Base-by-base conservation (phyloP, 2,329 filamentous ascomycete genomes). In the Chaetoscypha palmicola region DNA sequence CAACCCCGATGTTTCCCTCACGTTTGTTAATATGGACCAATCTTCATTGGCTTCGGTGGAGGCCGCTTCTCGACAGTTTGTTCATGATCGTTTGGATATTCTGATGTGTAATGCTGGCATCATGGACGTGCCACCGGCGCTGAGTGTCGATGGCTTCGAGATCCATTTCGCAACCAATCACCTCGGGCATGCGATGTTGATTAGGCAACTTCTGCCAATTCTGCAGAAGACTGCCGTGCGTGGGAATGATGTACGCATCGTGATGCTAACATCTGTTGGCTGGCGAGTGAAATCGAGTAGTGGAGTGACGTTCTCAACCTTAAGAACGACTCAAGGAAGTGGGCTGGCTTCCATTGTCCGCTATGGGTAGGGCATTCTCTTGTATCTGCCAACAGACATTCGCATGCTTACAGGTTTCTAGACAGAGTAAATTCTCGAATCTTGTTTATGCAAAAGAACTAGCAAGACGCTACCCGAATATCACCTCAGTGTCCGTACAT, bases 371-470 rank as follows among this genome's bases (percentile, higher is more conserved):
- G 32, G 7, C 20, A 12, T 10, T 31, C 22, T 24, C 10, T 14
- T 31, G 22, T 30, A 11, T 20, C n/a, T n/a, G n/a, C n/a, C n/a
- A 17, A 7, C 16, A 28, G 20, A 3, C 1, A n/a, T 14, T 8
- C n/a, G 11, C 12, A n/a, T 24, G 5, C n/a, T 33, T 20, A 32
- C 3, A 19, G 7, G 24, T 12, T n/a, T 28, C 24, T 49, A 70
- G 67, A 0, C 67, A 72, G 47, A 66, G 63, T 45, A 75, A 74
- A 55, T 55, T 74, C 3, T 71, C 73, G 0, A 69, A 72, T 49
- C 49, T 72, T 3, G 55, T 73, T 2, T 71, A 68, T 51, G 62
- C 66, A 3, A 54, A 57, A 5, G 63, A 69, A 41, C 51, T 74
- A 7, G 64, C 68, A 3, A 49, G 56, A 26, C 62, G 60, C 2